A percentile compares a stretch with the other conserved stretches of the same genome.
Evolutionary conservation across 257 asterid genomes (phyloP).

Genomic region (Capsicum pubescens): DNA sequence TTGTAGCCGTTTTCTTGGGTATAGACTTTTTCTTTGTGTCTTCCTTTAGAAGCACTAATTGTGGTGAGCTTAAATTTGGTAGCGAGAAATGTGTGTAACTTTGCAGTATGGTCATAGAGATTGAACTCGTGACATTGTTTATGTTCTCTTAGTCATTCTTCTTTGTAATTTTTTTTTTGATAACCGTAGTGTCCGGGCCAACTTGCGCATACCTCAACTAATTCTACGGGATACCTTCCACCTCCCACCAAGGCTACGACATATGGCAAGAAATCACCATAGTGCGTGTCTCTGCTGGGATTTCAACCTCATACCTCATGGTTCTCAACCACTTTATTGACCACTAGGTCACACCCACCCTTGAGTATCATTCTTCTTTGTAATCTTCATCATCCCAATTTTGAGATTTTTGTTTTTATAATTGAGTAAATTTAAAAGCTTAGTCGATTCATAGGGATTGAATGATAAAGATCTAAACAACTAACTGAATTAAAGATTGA

Average conservation of each 20-base stretch:
- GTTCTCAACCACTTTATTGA: no score
- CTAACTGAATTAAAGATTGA: background rate
- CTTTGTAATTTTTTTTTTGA: background rate
- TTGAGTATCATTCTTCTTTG: no score
- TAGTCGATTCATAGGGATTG: background rate
- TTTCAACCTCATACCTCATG: no score
- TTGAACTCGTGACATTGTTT: background rate
- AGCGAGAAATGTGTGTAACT: background rate
- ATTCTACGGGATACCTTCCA: no score
- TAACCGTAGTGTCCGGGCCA: no score
- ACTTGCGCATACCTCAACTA: no score
- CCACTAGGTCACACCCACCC: no score
- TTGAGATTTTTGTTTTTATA: background rate
- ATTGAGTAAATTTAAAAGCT: background rate
- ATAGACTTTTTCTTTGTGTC: background rate
- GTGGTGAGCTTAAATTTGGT: slow-evolving; percentile 4
- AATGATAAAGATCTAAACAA: background rate
- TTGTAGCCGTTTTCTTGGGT: background rate
- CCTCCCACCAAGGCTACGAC: no score
- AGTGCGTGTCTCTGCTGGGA: no score
- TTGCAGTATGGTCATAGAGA: background rate
- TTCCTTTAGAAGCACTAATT: slow-evolving; percentile 1
- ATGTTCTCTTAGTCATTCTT: background rate
- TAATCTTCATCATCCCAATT: background rate
- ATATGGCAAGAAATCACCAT: no score